Conservation (phyloP, 164 flowering plant genomes). For the Liquidambar formosana region DNA sequence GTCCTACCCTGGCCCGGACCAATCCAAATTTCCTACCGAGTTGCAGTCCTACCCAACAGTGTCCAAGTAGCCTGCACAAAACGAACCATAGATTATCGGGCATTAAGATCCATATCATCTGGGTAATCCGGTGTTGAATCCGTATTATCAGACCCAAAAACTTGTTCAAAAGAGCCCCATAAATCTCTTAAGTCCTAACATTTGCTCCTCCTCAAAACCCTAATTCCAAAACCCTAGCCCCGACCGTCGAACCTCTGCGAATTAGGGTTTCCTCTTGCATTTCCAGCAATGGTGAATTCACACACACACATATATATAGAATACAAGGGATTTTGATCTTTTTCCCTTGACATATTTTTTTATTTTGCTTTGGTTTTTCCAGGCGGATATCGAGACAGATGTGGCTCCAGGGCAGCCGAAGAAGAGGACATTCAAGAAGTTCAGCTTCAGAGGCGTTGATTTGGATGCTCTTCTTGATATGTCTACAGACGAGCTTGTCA, state of each 20-base stretch:
- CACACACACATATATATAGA: too few species aligned
- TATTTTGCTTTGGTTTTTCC: not conserved
- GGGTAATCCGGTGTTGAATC: not conserved
- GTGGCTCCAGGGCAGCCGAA: slow-evolving; percentile 23
- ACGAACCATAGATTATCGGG: too few species aligned
- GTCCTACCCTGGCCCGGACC: too few species aligned
- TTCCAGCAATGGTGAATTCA: not conserved
- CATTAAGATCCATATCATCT: too few species aligned
- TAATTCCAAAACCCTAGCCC: not conserved
- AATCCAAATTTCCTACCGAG: too few species aligned
- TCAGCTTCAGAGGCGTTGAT: slow-evolving; percentile 41
- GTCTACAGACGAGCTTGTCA: slow-evolving; percentile 45
- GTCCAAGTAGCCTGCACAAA: too few species aligned
- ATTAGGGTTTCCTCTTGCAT: not conserved
- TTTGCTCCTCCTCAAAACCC: not conserved
- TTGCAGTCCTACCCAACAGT: too few species aligned
- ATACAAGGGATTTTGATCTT: not conserved
- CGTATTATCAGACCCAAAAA: not conserved
- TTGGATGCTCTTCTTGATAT: slow-evolving; percentile 42
- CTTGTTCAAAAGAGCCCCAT: not conserved
- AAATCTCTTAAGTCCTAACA: not conserved
- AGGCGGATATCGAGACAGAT: slow-evolving; percentile 29
- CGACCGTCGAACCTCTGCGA: not conserved
- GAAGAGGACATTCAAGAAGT: slow-evolving; percentile 44
- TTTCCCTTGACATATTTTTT: not conserved